A percentile compares a stretch with the other conserved stretches of the same genome.
Conservation (phyloP, 2,329 filamentous ascomycete species). For the Diaporthe nobilis region DNA sequence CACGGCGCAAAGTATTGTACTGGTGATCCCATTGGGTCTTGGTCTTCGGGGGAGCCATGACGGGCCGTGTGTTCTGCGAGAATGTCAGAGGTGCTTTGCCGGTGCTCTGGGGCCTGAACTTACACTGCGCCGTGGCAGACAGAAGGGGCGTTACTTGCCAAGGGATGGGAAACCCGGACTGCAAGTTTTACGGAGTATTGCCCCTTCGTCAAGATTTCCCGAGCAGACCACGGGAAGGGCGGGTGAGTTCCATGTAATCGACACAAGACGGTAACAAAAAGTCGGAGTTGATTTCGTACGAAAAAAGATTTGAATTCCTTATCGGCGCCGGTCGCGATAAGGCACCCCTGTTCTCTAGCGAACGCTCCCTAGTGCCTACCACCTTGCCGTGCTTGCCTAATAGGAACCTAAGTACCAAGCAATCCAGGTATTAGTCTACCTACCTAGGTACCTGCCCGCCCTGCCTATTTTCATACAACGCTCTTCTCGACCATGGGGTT, state of each 20-base stretch:
- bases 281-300: not conserved
- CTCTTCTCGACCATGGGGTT: too few relatives aligned
- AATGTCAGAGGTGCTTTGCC: slow-evolving; percentile 12
- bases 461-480: too few relatives aligned
- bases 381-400: not conserved
- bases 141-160: slow-evolving; percentile 13
- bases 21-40: slow-evolving; percentile 84
- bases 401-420: not conserved
- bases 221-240: slow-evolving; percentile 4
- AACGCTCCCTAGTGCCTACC: not conserved
- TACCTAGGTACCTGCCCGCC: not conserved
- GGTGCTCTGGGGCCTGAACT: slow-evolving; percentile 10
- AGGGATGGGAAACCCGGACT: not conserved
- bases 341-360: slow-evolving; percentile 6
- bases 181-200: not conserved
- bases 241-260: slow-evolving; percentile 6
- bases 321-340: slow-evolving; percentile 15
- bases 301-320: slow-evolving; percentile 32
- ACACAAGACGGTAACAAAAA: not conserved
- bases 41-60: slow-evolving; percentile 70
- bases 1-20: slow-evolving; percentile 87
- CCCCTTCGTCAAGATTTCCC: slow-evolving; percentile 2
- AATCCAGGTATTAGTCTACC: not conserved
- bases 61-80: slow-evolving; percentile 20
- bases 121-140: slow-evolving; percentile 30